Conservation (phyloP, 352 stramenopile species). For the Globisporangium nagaii region DNA sequence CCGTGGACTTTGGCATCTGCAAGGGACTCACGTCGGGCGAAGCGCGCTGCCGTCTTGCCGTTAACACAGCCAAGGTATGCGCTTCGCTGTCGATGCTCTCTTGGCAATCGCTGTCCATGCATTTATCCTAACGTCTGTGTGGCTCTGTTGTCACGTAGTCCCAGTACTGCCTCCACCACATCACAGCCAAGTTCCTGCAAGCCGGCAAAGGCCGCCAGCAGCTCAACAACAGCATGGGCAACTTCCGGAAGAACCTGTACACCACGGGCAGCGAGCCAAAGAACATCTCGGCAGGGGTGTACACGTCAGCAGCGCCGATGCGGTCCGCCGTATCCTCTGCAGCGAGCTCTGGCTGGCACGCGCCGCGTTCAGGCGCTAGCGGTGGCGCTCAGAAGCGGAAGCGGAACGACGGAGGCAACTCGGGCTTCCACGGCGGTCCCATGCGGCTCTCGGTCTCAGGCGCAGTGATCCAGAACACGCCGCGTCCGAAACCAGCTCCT, state of each 20-base stretch:
- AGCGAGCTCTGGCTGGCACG: slow-evolving; percentile 9
- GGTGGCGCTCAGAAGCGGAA: slow-evolving; percentile 46
- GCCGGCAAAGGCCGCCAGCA: slow-evolving; percentile 66
- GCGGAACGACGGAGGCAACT: slow-evolving; percentile 19
- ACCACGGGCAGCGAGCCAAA: slow-evolving; percentile 43
- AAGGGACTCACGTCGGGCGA: slow-evolving; percentile 60
- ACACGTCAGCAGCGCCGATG: slow-evolving; percentile 29
- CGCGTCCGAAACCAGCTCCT: background rate
- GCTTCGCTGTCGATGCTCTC: background rate
- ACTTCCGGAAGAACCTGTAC: slow-evolving; percentile 64
- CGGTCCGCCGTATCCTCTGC: background rate
- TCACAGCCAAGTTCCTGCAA: slow-evolving; percentile 63
- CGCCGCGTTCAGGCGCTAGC: slow-evolving; percentile 11
- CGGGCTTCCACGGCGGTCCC: slow-evolving; percentile 30
- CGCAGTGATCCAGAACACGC: slow-evolving; percentile 31
- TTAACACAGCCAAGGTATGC: slow-evolving; percentile 70
- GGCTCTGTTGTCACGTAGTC: slow-evolving; percentile 22
- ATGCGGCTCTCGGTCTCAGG: slow-evolving; percentile 48
- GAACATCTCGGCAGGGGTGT: slow-evolving; percentile 78
- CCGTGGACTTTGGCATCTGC: slow-evolving; percentile 75
- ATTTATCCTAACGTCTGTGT: background rate
- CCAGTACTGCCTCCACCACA: slow-evolving; percentile 77
- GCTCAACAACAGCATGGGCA: slow-evolving; percentile 67
- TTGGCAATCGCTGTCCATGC: slow-evolving; percentile 4
- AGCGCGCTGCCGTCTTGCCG: slow-evolving; percentile 54